Evolutionary conservation across 1,284 basidiomycete species (phyloP).

Genomic region (Sphagnurus paluster): DNA sequence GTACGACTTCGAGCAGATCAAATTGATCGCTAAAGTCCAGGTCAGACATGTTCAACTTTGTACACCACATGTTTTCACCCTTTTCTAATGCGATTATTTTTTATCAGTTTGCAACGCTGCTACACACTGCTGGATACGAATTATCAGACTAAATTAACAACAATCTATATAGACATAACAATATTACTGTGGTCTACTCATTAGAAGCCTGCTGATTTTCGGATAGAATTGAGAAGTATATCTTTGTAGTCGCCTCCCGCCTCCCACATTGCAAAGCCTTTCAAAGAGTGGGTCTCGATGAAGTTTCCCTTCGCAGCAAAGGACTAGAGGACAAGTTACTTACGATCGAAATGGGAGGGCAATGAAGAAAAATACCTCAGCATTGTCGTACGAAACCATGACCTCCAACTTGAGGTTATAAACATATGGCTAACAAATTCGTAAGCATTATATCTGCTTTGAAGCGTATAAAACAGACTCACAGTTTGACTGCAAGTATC

Average conservation of each 20-base stretch:
- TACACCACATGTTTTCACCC: background rate
- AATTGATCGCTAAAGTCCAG: conserved; percentile 83
- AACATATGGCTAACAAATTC: conserved; percentile 55
- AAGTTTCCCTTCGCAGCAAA: conserved; percentile 59
- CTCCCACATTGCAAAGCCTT: conserved; percentile 62
- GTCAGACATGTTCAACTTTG: conserved; percentile 35
- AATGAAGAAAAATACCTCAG: conserved; percentile 40
- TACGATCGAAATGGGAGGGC: conserved; percentile 25
- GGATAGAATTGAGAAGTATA: conserved; percentile 45
- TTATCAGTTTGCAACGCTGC: conserved; percentile 51
- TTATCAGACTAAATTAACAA: conserved; percentile 13
- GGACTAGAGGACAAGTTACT: conserved; percentile 31
- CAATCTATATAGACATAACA: background rate
- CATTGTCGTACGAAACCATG: conserved; percentile 67
- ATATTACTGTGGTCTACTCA: conserved; percentile 1
- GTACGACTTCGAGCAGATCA: conserved; percentile 80
- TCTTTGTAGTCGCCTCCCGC: conserved; percentile 51
- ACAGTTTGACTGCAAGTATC: conserved; percentile 74
- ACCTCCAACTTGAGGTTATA: conserved; percentile 55
- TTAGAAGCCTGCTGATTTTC: conserved; percentile 20
- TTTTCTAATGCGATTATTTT: conserved; percentile 1
- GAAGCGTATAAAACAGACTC: conserved; percentile 22
- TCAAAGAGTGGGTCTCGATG: conserved; percentile 43
- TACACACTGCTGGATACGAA: conserved; percentile 55
- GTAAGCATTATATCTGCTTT: background rate